Evolutionary conservation across 176 grass and related monocot species (phyloP), one percentile per base, ranked within the genome.

Genomic region (Themeda triandra): DNA sequence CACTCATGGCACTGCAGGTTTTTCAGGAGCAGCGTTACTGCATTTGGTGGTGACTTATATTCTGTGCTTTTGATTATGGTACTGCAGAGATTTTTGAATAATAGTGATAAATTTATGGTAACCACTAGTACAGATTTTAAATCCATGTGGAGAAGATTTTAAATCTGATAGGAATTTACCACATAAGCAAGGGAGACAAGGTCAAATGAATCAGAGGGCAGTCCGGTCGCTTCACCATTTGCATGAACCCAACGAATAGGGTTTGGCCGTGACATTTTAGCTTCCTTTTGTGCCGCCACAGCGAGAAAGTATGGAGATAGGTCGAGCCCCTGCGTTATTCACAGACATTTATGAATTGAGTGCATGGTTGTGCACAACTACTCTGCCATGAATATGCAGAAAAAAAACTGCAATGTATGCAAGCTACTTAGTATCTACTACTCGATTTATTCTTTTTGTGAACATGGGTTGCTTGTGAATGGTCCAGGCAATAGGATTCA

Each of bases 131-230:
- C 44, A 73, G 7, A 48, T 48, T 46, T 49, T 5, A 72, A 59
- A 59, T 59, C 54, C 25, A 6, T 63, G 25, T 14, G 14, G 0
- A 63, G 11, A 28, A 63, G 25, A 29, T 29, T 63, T 29, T 28
- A 63, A 63, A 63, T 63, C 5, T 29, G 11, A 63, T 29, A 29
- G 13, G 29, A 63, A 14, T 14, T 63, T 63, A 63, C 60, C 60
- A 63, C 60, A 63, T 63, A 63, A 63, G 90, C 90, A 41, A 97
- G 86, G 67, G 95, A 94, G 63, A 97, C 65, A 6, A 94, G 51
- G 74, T 97, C 95, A 32, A 94, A 97, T 24, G 95, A 97, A 64
- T 91, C 77, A 7, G 90, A 79, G 33, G 88, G 69, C 75, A 97
- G 78, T 56, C 95, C 95, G 5, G 92, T 94, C 4, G 66, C 32